These are phyloP conservation scores for Ustilago shanxiensis DNA, from an alignment of 1,284 basidiomycete genomes.

Conservation along the genomic window DNA sequence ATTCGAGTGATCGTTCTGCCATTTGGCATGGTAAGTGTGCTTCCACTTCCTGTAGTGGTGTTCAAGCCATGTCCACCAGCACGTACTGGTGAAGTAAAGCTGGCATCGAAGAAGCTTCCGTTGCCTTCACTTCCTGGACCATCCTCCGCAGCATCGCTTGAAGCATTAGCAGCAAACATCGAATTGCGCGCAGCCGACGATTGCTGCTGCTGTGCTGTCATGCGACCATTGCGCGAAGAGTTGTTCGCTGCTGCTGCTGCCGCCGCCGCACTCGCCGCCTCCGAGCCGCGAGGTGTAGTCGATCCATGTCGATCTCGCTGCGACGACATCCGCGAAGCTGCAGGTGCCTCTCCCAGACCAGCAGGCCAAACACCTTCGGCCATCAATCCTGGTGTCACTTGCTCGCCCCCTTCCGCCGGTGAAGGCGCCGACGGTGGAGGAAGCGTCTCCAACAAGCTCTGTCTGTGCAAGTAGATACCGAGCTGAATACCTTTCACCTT, in stretches of 20 bases:
- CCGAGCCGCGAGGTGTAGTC: constrained; percentile 14
- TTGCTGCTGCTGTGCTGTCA: constrained; percentile 5
- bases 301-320: constrained; percentile 15
- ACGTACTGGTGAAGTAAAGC: constrained; percentile 36
- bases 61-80: constrained; percentile 14
- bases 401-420: constrained; percentile 18
- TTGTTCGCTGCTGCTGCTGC: constrained; percentile 1
- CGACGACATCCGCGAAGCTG: constrained; percentile 2
- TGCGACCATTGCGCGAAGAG: constrained; percentile 2
- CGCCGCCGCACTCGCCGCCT: no score
- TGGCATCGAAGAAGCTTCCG: constrained; percentile 43
- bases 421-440: constrained; percentile 71
- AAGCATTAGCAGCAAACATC: constrained; percentile 1
- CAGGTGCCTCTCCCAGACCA: neutral
- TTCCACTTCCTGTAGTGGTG: constrained; percentile 10
- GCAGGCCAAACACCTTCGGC: constrained; percentile 7
- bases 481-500: constrained; percentile 81
- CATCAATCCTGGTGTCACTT: neutral
- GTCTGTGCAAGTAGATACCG: constrained; percentile 89
- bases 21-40: constrained; percentile 37
- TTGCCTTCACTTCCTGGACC: constrained; percentile 4
- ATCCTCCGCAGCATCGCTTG: constrained; percentile 5
- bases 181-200: constrained; percentile 15
- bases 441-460: constrained; percentile 78
- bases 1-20: constrained; percentile 33